Base-by-base conservation (phyloP, 2,329 filamentous ascomycete species). In the Claviceps purpurea region DNA sequence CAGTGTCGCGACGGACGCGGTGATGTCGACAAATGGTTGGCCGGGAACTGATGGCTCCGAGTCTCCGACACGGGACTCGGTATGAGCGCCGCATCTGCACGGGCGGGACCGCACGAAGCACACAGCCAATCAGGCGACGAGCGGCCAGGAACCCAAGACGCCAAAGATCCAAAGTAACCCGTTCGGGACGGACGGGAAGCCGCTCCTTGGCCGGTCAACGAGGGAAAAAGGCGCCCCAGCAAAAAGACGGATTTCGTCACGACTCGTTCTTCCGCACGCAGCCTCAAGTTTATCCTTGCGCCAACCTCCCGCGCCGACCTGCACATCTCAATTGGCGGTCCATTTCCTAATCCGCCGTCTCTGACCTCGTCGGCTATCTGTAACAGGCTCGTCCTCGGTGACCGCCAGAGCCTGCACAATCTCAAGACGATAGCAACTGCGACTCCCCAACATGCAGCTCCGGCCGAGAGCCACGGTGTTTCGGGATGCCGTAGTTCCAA, bases 381-480 rank as follows among this genome's bases (percentile, higher is more conserved):
- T 34, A 11, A 34, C 8, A 34, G 30, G 10, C 30, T 34, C 30
- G 10, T 34, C 30, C 10, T 34, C 30, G 10, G 10, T 34, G 30
- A 34, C 30, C 30, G 30, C 30, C 30, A 34, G 30, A 34, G 30
- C 30, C 10, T 34, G 30, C 30, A 34, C 10, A 34, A 34, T 34
- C 3, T 4, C 30, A 34, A 34, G 30, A 11, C 30, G 30, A 34
- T 4, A 34, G 30, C 30, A 34, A 34, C 37, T 44, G 20, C 24
- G 40, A 38, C 46, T 47, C 22, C 18, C 41, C 26, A 49, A 46
- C 30, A 81, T 81, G 76, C 77, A 72, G 68, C 71, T 79, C 65
- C 74, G 72, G 65, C 68, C 72, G 55, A 72, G 75, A 70, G 72
- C 76, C 65, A 71, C 71, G 60, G 65, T 68, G 68, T 71, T 79